Evolutionary conservation across 345 rosid species (phyloP).

Genomic region (Acer campestre): DNA sequence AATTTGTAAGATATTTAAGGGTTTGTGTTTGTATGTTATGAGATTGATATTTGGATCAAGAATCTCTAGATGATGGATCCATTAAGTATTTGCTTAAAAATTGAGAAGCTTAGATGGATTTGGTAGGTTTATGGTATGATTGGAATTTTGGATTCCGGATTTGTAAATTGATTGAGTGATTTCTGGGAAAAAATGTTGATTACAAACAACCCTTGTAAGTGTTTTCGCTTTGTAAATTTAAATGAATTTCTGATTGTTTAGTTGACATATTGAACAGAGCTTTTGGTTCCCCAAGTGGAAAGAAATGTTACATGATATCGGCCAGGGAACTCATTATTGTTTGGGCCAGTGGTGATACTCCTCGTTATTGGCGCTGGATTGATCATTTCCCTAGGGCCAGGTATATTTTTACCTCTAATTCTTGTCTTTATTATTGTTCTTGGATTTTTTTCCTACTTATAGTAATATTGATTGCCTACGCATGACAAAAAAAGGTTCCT

Average conservation of each 20-base stretch:
- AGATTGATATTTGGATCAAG: no score
- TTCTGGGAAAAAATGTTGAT: no score
- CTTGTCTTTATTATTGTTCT: no score
- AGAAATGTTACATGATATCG: constrained; percentile 34
- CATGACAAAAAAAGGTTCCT: constrained; percentile 18
- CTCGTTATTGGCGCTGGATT: constrained; percentile 53
- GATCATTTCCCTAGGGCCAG: constrained; percentile 30
- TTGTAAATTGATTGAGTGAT: no score
- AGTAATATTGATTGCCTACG: neutral
- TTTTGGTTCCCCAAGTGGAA: neutral
- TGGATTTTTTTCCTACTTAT: no score
- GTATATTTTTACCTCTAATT: neutral
- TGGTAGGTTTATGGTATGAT: no score
- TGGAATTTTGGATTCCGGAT: no score
- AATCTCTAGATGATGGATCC: no score
- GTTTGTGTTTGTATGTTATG: neutral
- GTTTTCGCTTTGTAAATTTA: neutral
- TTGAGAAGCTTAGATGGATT: no score
- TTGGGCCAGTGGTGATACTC: constrained; percentile 44
- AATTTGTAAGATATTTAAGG: neutral
- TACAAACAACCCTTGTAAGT: no score
- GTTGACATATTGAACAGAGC: neutral
- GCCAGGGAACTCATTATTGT: constrained; percentile 49
- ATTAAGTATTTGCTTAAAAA: no score
- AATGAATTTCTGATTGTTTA: neutral